phyloP scores from a whole-genome alignment of 163 green algal genomes.

The Prototheca wickerhamii region DNA sequence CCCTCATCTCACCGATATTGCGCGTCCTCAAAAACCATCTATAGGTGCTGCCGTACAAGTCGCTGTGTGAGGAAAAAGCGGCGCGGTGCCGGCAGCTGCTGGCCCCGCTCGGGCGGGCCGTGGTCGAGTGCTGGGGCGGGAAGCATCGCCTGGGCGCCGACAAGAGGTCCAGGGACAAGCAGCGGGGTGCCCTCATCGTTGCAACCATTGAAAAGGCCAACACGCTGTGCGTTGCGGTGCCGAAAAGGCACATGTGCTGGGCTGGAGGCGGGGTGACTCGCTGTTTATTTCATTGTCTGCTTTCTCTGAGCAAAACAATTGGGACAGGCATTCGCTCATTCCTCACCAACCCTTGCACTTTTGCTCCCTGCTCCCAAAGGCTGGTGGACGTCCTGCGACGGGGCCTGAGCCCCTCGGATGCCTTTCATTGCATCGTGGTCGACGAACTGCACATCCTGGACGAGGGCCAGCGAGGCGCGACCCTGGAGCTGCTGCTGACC shows the following conservation, averaged over 20 bases:
- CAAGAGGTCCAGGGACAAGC: slow-evolving; percentile 13
- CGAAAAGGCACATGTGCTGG: too few relatives aligned
- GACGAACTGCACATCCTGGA: slow-evolving; percentile 97
- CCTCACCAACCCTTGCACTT: too few relatives aligned
- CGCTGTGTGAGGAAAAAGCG: slow-evolving; percentile 77
- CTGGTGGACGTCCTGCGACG: too few relatives aligned
- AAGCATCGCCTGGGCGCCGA: slow-evolving; percentile 7
- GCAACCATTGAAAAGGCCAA: slow-evolving; percentile 99
- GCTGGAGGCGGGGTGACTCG: too few relatives aligned
- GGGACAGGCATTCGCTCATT: too few relatives aligned
- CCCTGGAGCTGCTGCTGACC: slow-evolving; percentile 94
- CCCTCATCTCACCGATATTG: too few relatives aligned
- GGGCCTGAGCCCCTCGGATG: slow-evolving; percentile 44
- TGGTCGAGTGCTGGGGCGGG: slow-evolving; percentile 49
- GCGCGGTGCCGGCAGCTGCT: slow-evolving; percentile 58
- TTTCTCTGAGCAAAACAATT: too few relatives aligned
- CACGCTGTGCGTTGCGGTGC: slow-evolving; percentile 29
- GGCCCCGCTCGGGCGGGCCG: slow-evolving; percentile 1
- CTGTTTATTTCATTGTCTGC: too few relatives aligned
- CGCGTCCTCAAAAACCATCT: slow-evolving; percentile 3
- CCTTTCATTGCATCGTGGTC: slow-evolving; percentile 75
- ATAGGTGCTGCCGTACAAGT: slow-evolving; percentile 82
- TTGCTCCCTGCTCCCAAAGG: too few relatives aligned
- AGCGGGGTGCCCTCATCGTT: too few relatives aligned
- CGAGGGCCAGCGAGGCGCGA: slow-evolving; percentile 75